phyloP scores from a whole-genome alignment of 371 early-diverging fungal species.

The Umbelopsis sp. region DNA sequence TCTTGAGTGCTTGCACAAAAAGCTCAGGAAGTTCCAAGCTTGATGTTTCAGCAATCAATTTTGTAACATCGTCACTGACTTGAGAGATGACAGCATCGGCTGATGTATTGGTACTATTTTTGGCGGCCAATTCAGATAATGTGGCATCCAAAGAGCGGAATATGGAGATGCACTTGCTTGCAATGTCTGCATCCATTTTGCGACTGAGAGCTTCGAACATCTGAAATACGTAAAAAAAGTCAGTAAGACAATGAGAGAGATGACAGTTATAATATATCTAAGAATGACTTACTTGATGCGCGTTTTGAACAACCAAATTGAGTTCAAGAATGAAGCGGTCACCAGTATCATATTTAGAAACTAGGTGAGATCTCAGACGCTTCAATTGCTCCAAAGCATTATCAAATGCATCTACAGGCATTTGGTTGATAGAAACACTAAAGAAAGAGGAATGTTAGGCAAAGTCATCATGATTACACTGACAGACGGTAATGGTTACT shows the following conservation, averaged over 20 bases:
- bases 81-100: constrained; percentile 20
- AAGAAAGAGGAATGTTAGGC: neutral
- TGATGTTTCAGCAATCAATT: neutral
- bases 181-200: neutral
- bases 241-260: too few relatives aligned
- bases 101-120: constrained; percentile 16
- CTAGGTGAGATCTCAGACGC: constrained; percentile 32
- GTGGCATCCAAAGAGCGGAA: neutral
- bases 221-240: neutral
- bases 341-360: constrained; percentile 31
- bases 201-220: constrained; percentile 24
- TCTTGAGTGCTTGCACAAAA: neutral
- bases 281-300: constrained; percentile 39
- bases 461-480: neutral
- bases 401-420: constrained; percentile 44
- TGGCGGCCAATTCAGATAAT: constrained; percentile 18
- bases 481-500: constrained; percentile 19
- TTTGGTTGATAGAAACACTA: constrained; percentile 43
- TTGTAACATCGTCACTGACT: neutral
- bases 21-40: neutral
- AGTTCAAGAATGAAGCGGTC: constrained; percentile 40
- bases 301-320: constrained; percentile 32
- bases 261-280: neutral
- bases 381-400: constrained; percentile 37
- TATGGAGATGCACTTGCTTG: constrained; percentile 9